Base-by-base conservation (phyloP, 73 alveolate species). In the Stentor roeselii region DNA sequence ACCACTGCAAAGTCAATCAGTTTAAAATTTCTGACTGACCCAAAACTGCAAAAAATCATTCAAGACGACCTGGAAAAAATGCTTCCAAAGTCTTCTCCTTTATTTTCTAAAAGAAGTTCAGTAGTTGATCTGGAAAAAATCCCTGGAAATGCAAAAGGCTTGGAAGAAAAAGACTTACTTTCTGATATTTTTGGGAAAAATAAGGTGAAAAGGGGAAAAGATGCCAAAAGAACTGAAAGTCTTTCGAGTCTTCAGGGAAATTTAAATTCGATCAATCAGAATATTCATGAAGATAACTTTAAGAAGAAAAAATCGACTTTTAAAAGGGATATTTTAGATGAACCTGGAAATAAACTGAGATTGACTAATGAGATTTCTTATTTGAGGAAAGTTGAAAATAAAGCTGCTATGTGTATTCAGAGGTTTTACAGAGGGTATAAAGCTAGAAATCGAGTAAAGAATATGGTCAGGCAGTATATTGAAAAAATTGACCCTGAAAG, bases 171-270 rank as follows among this genome's bases (percentile, higher is more conserved):
- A 40, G 37, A 67, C 21, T 40, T 67, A 27, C 34, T 67, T 36
- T 36, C 80, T 67, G 80, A 67, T 27, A 67, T 67, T 30, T 67
- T 67, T 67, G 80, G 80, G 37, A 67, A 67, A 34, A 67, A 67
- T 21, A n/a, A 67, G 80, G 34, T 27, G 34, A 67, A 67, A 67
- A 32, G 80, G 41, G 34, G 14, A 34, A 67, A 67, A 21, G 41
- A 67, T 32, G 80, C 27, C 42, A 67, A 67, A 67, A 50, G 67
- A 11, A 50, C 21, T 6, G 6, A 6, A 21, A 50, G 67, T 50
- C 30, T 21, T 50, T 50, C 67, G 67, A 50, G 67, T 50, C 21
- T 50, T 6, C 21, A 11, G 6, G 67, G 21, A 50, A 50, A 21
- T 50, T 50, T 50, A 21, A 6, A 50, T 6, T 50, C 67, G 21